phyloP scores from a whole-genome alignment of 192 early-diverging fungal species.

The Spizellomyces punctatus region DNA sequence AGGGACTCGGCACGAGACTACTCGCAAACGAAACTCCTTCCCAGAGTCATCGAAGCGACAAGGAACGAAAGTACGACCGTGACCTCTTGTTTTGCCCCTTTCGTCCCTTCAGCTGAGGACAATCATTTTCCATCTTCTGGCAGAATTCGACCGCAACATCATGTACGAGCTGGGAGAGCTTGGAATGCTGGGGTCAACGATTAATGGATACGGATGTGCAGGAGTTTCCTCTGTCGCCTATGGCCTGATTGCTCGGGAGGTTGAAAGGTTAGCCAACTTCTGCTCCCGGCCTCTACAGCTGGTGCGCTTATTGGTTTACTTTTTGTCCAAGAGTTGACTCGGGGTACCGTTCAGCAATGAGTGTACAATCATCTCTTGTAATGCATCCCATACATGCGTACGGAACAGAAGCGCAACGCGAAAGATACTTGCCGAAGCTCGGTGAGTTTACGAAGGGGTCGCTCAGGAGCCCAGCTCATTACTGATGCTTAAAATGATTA shows the following conservation, averaged over 20 bases:
- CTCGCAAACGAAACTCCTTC: slow-evolving; percentile 85
- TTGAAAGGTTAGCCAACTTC: slow-evolving; percentile 67
- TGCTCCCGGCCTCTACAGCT: neutral
- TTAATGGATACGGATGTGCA: slow-evolving; percentile 95
- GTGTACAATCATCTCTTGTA: slow-evolving; percentile 96
- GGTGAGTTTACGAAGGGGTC: slow-evolving; percentile 50
- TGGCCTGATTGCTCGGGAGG: slow-evolving; percentile 94
- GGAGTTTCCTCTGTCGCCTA: slow-evolving; percentile 97
- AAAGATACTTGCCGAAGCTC: slow-evolving; percentile 89
- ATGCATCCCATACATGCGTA: slow-evolving; percentile 98
- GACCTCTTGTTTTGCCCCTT: no score
- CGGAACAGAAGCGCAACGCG: slow-evolving; percentile 83
- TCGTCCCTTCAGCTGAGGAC: neutral
- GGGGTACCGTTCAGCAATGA: slow-evolving; percentile 98
- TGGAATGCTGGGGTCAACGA: slow-evolving; percentile 91
- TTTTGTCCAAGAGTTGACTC: slow-evolving; percentile 73
- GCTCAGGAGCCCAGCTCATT: neutral
- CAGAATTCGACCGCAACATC: slow-evolving; percentile 87
- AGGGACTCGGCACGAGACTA: slow-evolving; percentile 83
- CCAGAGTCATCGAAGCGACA: slow-evolving; percentile 82
- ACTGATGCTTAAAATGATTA: slow-evolving; percentile 27
- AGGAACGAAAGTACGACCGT: slow-evolving; percentile 74
- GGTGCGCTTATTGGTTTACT: neutral
- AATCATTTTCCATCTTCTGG: neutral
- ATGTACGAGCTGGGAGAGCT: slow-evolving; percentile 92